Evolutionary conservation across 2,329 filamentous ascomycete species (phyloP).

Genomic region (Talaromyces sp.): DNA sequence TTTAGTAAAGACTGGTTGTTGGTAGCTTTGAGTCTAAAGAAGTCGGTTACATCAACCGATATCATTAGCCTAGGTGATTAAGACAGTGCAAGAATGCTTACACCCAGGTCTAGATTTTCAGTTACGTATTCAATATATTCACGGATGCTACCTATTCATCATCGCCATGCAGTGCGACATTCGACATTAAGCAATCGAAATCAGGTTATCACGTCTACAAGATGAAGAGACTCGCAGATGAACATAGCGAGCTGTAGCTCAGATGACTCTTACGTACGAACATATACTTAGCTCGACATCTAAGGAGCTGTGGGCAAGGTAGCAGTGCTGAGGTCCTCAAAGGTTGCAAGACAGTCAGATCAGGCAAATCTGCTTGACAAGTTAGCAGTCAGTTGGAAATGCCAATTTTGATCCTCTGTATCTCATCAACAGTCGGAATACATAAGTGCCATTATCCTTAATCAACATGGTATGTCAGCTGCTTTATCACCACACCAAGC

Average conservation of each 20-base stretch:
- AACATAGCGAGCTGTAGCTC: neutral
- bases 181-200: neutral
- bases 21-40: neutral
- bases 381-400: too few relatives aligned
- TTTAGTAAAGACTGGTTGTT: neutral
- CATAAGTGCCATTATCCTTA: neutral
- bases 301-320: neutral
- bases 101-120: neutral
- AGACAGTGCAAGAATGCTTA: neutral
- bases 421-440: neutral
- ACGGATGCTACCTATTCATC: neutral
- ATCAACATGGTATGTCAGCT: neutral
- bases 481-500: neutral
- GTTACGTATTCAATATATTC: neutral
- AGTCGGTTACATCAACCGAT: slow-evolving; percentile 9
- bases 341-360: neutral
- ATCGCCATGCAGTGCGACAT: neutral
- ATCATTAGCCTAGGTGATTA: neutral
- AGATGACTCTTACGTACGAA: neutral
- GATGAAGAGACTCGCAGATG: neutral
- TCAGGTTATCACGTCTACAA: neutral
- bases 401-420: neutral
- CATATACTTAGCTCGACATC: neutral
- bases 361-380: neutral
- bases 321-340: neutral